These are phyloP conservation scores for Cladosporium phlei DNA, from an alignment of 2,329 filamentous ascomycete species.

Conservation along the genomic window DNA sequence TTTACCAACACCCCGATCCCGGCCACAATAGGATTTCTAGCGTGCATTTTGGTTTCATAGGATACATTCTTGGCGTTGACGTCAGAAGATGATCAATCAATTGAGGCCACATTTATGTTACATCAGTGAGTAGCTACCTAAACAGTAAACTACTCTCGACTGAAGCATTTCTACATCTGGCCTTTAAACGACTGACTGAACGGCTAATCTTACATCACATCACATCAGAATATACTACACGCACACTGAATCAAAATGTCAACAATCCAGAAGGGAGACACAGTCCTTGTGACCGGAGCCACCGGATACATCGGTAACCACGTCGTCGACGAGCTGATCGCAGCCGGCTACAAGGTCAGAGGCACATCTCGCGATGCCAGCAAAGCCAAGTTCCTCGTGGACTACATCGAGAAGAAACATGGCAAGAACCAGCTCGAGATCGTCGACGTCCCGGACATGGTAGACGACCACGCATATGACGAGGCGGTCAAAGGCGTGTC, in stretches of 20 bases:
- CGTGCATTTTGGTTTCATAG: too few relatives aligned
- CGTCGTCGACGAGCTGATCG: constrained; percentile 26
- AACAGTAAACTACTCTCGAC: too few relatives aligned
- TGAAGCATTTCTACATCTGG: background rate
- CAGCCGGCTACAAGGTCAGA: constrained; percentile 26
- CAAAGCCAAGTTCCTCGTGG: constrained; percentile 25
- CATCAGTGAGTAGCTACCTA: too few relatives aligned
- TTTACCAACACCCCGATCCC: too few relatives aligned
- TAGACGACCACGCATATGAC: constrained; percentile 35
- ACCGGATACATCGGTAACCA: constrained; percentile 27
- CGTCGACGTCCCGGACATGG: constrained; percentile 37
- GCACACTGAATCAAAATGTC: constrained; percentile 3
- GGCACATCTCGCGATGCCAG: constrained; percentile 24
- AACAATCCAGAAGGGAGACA: constrained; percentile 22
- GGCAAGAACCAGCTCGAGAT: constrained; percentile 35
- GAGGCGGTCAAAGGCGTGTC: constrained; percentile 37
- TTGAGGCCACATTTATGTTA: background rate
- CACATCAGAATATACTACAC: background rate
- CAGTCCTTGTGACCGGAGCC: constrained; percentile 27
- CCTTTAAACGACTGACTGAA: background rate
- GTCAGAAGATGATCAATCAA: background rate
- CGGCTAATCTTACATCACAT: background rate
- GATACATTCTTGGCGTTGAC: constrained; percentile 10
- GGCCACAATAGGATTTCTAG: too few relatives aligned
- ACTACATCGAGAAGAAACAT: constrained; percentile 25